These are phyloP conservation scores for Nicotiana noctiflora DNA, from an alignment of 257 asterid genomes.

Conservation along the genomic window DNA sequence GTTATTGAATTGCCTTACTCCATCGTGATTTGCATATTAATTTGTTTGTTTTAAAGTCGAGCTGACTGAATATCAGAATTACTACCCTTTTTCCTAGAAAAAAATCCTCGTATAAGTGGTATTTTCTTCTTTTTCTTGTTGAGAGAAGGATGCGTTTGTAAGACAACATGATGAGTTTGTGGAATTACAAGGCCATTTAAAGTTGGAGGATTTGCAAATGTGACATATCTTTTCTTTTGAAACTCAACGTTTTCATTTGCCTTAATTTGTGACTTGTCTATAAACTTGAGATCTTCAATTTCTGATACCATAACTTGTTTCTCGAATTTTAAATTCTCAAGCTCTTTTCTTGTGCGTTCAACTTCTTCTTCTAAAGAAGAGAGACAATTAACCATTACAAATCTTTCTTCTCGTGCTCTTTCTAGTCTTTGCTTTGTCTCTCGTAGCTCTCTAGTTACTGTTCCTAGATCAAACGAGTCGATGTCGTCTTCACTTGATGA, in stretches of 20 bases:
- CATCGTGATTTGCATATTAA: background rate
- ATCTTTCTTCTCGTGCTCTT: slow-evolving; percentile 55
- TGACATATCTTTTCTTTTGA: slow-evolving; percentile 61
- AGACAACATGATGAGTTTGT: slow-evolving; percentile 21
- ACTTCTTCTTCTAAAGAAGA: slow-evolving; percentile 63
- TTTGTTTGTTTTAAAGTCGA: background rate
- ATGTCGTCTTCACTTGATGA: slow-evolving; percentile 8
- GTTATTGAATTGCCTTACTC: no score
- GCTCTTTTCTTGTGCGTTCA: slow-evolving; percentile 54
- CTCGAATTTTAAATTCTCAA: slow-evolving; percentile 27
- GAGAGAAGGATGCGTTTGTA: slow-evolving; percentile 60
- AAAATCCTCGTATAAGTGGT: slow-evolving; percentile 36
- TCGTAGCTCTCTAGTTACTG: slow-evolving; percentile 36
- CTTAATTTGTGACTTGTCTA: slow-evolving; percentile 26
- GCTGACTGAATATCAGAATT: background rate
- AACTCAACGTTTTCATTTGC: slow-evolving; percentile 21
- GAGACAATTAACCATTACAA: slow-evolving; percentile 49
- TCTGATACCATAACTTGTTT: slow-evolving; percentile 19
- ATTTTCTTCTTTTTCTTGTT: slow-evolving; percentile 46
- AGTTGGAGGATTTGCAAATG: slow-evolving; percentile 46
- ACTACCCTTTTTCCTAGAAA: slow-evolving; percentile 27
- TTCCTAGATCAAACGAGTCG: background rate
- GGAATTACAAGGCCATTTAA: slow-evolving; percentile 20
- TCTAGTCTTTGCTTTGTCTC: slow-evolving; percentile 63
- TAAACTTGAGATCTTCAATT: slow-evolving; percentile 43